phyloP scores from a whole-genome alignment of 306 rosid species.

The Cucurbita maxima region DNA sequence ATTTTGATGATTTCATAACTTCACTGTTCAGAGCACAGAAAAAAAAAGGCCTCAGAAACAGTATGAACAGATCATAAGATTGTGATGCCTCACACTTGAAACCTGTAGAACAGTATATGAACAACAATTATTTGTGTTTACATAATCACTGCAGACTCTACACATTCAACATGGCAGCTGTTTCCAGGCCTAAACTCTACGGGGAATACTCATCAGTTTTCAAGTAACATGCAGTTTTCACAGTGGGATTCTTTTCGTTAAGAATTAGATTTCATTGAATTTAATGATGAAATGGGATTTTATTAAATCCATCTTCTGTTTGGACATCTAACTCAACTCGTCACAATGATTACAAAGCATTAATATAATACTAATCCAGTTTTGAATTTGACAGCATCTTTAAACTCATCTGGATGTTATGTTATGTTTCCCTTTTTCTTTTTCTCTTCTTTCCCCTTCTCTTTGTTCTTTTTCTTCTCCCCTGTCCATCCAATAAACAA shows the following conservation, averaged over 20 bases:
- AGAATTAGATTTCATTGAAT: neutral
- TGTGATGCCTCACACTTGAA: neutral
- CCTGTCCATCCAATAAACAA: neutral
- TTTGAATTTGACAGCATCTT: constrained; percentile 4
- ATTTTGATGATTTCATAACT: neutral
- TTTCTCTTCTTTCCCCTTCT: neutral
- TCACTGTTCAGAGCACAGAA: neutral
- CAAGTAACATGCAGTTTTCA: neutral
- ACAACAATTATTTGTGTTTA: neutral
- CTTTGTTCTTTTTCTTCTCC: neutral
- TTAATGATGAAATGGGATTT: constrained; percentile 5
- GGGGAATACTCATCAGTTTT: neutral
- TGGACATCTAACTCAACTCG: neutral
- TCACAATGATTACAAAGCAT: constrained; percentile 3
- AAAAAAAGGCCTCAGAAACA: neutral
- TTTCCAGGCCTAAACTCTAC: neutral
- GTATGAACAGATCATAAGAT: neutral
- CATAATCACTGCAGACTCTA: neutral
- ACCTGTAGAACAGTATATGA: neutral
- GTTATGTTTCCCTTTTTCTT: neutral
- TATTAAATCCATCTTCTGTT: constrained; percentile 4
- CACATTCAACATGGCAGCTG: neutral
- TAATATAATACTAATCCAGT: constrained; percentile 1
- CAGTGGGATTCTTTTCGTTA: neutral
- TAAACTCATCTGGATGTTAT: neutral